Evolutionary conservation across 2,329 filamentous ascomycete genomes (phyloP), one percentile per base, ranked within the genome.

Genomic region (Cercospora sp.): DNA sequence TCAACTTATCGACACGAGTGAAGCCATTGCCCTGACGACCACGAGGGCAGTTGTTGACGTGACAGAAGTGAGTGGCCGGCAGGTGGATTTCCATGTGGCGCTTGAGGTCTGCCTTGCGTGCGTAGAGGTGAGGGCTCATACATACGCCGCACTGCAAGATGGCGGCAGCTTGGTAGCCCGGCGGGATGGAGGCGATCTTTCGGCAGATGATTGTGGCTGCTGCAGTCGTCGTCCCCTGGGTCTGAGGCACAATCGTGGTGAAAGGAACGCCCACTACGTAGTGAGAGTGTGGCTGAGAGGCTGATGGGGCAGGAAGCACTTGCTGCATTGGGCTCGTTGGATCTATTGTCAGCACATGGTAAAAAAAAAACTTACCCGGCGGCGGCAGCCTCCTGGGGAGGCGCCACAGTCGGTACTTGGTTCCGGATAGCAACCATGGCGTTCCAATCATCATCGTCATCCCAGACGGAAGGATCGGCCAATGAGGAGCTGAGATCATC

Each of bases 81-180:
- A 30, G 26, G 30, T 76, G 70, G 30, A 66, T 72, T 9, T 61
- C 51, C 72, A 74, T 72, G 53, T 76, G 73, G 5, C 71, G 69
- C 33, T 73, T 45, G 9, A 75, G 66, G 9, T 74, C 72, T 12
- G 70, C 72, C 28, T 70, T 70, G 45, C 72, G 70, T 20, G 70
- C 58, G 69, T 72, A 75, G 12, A 68, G 67, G 9, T 45, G 68
- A 16, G 51, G 63, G 10, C 67, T 66, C 26, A 55, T 70, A 63
- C 72, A 75, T 36, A 72, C 53, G 18, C 66, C 61, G 42, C 72
- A 75, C 33, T 65, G 68, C 5, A 68, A 63, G 18, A 64, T 67
- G 28, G 63, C 67, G 26, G 39, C 10, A 18, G 18, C 20, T 20
- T 67, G 60, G 2, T 65, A 51, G 10, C 48, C 65, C 20, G 65